Base-by-base conservation (phyloP, 2,329 filamentous ascomycete genomes). In the Aspergillus latus region DNA sequence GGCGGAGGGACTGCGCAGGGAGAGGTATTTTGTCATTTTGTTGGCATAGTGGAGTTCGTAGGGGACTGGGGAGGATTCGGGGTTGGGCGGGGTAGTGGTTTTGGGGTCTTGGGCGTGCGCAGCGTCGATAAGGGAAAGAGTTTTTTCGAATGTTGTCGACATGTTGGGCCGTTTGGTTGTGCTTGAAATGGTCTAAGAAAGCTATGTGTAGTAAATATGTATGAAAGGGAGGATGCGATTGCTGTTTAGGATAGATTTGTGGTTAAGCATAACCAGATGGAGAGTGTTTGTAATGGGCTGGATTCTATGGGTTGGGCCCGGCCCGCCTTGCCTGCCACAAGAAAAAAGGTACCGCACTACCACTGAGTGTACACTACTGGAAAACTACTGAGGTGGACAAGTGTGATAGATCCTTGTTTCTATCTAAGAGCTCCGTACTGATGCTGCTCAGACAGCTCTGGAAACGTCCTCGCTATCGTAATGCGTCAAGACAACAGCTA, bases 21-120 rank as follows among this genome's bases (percentile, higher is more conserved):
- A 69, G 32, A 96, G 85, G 80, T 89, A 94, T 32, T 78, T 75
- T 49, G 88, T 90, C 88, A 92, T 92, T 72, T 90, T 86, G 49
- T 82, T 80, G 5, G 90, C 89, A 70, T 95, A 95, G 76, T 91
- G 86, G 1, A 93, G 84, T 74, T 95, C 91, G 74, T 90, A 92
- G 0, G 90, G 88, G 1, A 86, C 66, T 5, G 39, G 39, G 74
- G 65, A 34, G 72, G 68, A 58, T 70, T 13, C 75, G 49, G 78
- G 72, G 57, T 42, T 10, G 26, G 40, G 49, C 45, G 50, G 11
- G 55, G 48, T 57, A 44, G 60, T 51, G 39, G 78, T 80, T 66
- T 78, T 88, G 3, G 88, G 88, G 70, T 92, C 88, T 61, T 82
- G 73, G 54, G 83, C 76, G 73, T 91, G 88, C 0, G 88, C 90